Conservation (phyloP, 768 basidiomycete genomes). For the Boletus pseudo-olivaceus region DNA sequence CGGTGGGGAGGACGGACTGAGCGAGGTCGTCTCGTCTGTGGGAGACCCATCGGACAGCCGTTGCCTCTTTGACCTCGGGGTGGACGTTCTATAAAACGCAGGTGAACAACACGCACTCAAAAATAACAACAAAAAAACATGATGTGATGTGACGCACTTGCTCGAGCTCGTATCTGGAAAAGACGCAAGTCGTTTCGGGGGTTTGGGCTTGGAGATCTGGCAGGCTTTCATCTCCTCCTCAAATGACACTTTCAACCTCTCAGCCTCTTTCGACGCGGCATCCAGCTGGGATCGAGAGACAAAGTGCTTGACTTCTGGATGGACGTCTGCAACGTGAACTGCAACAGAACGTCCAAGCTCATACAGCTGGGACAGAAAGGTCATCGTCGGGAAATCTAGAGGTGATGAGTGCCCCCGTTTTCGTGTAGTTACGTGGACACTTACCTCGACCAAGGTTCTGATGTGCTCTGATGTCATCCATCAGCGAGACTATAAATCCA, state of each 20-base stretch:
- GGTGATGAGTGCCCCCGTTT: background rate
- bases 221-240: slow-evolving; percentile 38
- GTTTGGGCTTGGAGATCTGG: slow-evolving; percentile 40
- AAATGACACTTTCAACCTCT: slow-evolving; percentile 30
- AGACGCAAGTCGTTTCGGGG: slow-evolving; percentile 44
- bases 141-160: slow-evolving; percentile 33
- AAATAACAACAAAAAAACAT: background rate
- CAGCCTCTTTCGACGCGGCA: slow-evolving; percentile 32
- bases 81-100: slow-evolving; percentile 20
- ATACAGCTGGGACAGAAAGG: slow-evolving; percentile 49
- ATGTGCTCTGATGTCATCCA: slow-evolving; percentile 25
- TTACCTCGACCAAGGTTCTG: slow-evolving; percentile 27
- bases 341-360: slow-evolving; percentile 37
- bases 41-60: slow-evolving; percentile 37
- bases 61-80: slow-evolving; percentile 38
- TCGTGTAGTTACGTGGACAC: background rate
- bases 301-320: slow-evolving; percentile 3
- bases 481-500: slow-evolving; percentile 11
- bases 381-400: slow-evolving; percentile 35
- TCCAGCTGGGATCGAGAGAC: slow-evolving; percentile 20
- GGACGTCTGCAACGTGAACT: slow-evolving; percentile 13
- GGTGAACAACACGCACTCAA: background rate
- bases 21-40: slow-evolving; percentile 30
- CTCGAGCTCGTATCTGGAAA: slow-evolving; percentile 39
- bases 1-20: slow-evolving; percentile 37